Base-by-base conservation (phyloP, 1,284 basidiomycete genomes). In the Athelia sp. region DNA sequence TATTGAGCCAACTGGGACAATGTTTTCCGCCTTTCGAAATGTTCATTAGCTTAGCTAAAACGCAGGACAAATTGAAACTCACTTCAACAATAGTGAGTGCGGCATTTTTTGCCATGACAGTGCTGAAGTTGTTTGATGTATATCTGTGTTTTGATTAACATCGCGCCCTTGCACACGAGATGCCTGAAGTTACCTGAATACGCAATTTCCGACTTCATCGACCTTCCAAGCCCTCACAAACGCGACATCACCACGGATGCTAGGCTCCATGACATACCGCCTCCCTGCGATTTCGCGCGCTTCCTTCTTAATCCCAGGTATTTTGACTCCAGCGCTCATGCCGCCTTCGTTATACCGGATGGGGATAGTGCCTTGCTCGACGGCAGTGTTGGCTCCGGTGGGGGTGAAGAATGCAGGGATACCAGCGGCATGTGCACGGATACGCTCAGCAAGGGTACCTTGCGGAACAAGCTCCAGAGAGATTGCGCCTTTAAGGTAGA, bases 341-440 rank as follows among this genome's bases (percentile, higher is more conserved):
- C 87, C 84, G 34, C 86, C 85, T 35, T 78, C 70, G 36, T 87
- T 84, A 59, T 88, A 88, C 24, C 84, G 76, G 55, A 84, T 76
- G 26, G 91, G 90, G 61, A 94, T 93, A 2, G 74, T 65, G 15
- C 87, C 87, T 52, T 76, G 75, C 70, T 94, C 90, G 13, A 93
- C 81, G 4, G 88, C 86, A n/a, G 91, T 94, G 15, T 79, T 81
- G n/a, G 89, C 90, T 42, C 95, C 96, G 2, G 94, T 97, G 3
- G 94, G 91, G 3, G 94, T 98, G 71, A 80, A 99, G 75, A 99
- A 95, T 10, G 92, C 95, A 4, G 96, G 96, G 58, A 97, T 95
- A 50, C 96, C 96, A 19, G 93, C 91, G 2, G 90, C 95, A 51
- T 93, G 93, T 3, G 95, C 89, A 29, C 95, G 84, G 53, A 97